Evolutionary conservation across 164 flowering plant species (phyloP).

Genomic region (Liquidambar formosana): DNA sequence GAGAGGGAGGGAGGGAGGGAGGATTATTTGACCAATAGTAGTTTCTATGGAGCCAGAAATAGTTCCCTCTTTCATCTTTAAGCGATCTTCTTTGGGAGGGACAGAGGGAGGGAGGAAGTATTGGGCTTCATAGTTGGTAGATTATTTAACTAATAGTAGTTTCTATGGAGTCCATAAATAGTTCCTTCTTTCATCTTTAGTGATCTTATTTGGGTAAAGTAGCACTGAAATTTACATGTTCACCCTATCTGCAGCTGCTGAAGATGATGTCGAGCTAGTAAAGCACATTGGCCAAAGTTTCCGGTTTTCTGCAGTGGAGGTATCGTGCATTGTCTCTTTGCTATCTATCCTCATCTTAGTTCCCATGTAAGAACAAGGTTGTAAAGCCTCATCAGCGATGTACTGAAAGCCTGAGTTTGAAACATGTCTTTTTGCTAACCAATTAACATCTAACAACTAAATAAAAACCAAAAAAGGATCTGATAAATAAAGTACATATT

Average conservation of each 20-base stretch:
- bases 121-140: background rate
- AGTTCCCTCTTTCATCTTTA: background rate
- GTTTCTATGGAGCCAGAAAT: background rate
- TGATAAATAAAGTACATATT: background rate
- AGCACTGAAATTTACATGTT: background rate
- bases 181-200: background rate
- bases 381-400: too few species aligned
- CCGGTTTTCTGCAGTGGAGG: constrained; percentile 84
- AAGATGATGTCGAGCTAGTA: constrained; percentile 74
- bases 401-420: too few species aligned
- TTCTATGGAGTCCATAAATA: background rate
- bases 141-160: background rate
- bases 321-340: constrained; percentile 13
- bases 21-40: background rate
- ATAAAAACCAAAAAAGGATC: too few species aligned
- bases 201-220: background rate
- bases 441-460: too few species aligned
- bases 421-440: too few species aligned
- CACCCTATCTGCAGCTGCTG: constrained; percentile 55
- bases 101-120: too few species aligned
- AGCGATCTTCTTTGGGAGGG: background rate
- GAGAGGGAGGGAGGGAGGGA: too few species aligned
- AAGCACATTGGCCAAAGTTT: constrained; percentile 77
- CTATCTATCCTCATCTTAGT: background rate
- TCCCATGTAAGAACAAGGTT: constrained; percentile 3